phyloP scores from a whole-genome alignment of 495 filamentous ascomycete species.

The Glarea lozoyensis region DNA sequence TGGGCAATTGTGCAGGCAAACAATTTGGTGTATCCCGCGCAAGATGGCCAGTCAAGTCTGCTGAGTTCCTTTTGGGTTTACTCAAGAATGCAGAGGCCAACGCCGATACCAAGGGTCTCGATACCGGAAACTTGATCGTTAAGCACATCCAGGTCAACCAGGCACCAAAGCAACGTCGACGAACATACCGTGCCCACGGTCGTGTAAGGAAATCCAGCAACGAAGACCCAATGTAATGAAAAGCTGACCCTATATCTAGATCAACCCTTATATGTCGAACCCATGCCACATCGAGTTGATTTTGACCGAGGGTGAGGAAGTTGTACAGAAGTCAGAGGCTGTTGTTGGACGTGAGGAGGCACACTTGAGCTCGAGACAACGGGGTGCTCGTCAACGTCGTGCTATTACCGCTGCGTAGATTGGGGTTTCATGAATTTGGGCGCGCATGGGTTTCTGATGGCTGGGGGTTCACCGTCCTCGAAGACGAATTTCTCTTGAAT shows the following conservation, averaged over 20 bases:
- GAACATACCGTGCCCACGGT: slow-evolving; percentile 99
- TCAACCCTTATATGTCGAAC: slow-evolving; percentile 99
- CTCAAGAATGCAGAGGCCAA: slow-evolving; percentile 99
- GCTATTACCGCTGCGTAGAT: slow-evolving; percentile 70
- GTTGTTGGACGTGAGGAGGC: slow-evolving; percentile 49
- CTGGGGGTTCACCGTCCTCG: no score
- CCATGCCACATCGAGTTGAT: slow-evolving; percentile 99
- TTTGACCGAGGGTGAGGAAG: slow-evolving; percentile 92
- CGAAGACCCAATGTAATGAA: background rate
- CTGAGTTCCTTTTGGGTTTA: slow-evolving; percentile 91
- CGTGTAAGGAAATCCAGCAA: slow-evolving; percentile 65
- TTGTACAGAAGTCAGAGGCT: slow-evolving; percentile 71
- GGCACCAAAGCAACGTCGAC: slow-evolving; percentile 93
- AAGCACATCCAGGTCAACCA: slow-evolving; percentile 99
- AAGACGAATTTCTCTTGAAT: no score
- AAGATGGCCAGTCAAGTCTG: slow-evolving; percentile 98
- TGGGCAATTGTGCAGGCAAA: slow-evolving; percentile 61
- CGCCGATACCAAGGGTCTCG: slow-evolving; percentile 97
- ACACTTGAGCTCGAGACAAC: slow-evolving; percentile 79
- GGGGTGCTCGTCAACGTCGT: slow-evolving; percentile 64
- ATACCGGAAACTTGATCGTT: slow-evolving; percentile 90
- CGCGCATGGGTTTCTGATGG: no score
- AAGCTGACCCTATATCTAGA: slow-evolving; percentile 39
- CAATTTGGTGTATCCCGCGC: slow-evolving; percentile 94
- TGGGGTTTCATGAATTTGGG: background rate